Base-by-base conservation (phyloP, 1,139 yeast genomes). In the Hanseniaspora uvarum region DNA sequence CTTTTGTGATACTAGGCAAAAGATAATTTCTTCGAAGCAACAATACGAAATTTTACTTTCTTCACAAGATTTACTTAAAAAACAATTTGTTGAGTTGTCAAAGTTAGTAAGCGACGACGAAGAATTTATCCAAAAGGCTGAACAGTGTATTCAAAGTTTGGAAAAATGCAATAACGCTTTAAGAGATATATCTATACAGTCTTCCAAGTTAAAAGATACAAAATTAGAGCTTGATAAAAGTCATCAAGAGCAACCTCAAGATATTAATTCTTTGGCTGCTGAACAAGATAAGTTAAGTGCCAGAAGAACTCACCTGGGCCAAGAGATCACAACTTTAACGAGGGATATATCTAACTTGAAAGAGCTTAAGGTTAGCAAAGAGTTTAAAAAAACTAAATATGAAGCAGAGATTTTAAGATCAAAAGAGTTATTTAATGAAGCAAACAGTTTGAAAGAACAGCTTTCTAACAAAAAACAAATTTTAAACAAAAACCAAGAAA, bases 191-290 rank as follows among this genome's bases (percentile, higher is more conserved):
- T 5, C n/a, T 12, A 5, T n/a, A 3, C 43, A 39, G 30, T 24
- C 18, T 10, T 11, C 10, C 8, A 23, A 39, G 1, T 24, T 39
- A 10, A 7, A 24, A 5, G 4, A 23, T n/a, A 3, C 24, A 30
- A 66, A 68, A 38, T 49, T 64, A 37, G 52, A 56, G 30, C 51
- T 53, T n/a, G 61, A 62, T 55, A 16, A 58, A 55, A 40, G 54
- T 45, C 5, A 33, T 55, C 23, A 57, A 57, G 36, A 57, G 56
- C 4, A 54, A 55, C 23, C 55, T 62, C 16, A 18, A 7, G 50
- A 46, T 21, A 37, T 46, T 8, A 28, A 37, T 18, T 26, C 38
- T 3, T 12, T 56, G 30, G 54, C 49, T 16, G 21, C 49, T 2
- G 12, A 43, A 1, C 19, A 55, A 1, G 37, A 41, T 31, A 33